These are phyloP conservation scores for Rostrohypoxylon terebratum DNA, from an alignment of 495 filamentous ascomycete genomes.

Conservation along the genomic window DNA sequence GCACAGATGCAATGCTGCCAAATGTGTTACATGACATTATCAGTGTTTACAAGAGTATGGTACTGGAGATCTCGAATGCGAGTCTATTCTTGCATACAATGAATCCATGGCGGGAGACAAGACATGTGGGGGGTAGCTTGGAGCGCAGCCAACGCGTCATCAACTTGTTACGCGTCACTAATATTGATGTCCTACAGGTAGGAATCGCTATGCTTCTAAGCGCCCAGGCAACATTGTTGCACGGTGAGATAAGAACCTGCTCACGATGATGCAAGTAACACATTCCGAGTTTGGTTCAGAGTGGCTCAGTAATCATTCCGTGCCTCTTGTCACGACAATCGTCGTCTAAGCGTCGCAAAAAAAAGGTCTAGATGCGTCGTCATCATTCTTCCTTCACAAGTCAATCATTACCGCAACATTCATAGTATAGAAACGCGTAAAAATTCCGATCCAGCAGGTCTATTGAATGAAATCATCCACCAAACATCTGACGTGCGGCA, in stretches of 20 bases:
- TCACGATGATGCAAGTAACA: conserved; percentile 6
- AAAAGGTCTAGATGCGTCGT: not conserved
- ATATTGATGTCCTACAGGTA: not conserved
- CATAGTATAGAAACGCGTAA: not conserved
- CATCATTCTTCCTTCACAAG: not conserved
- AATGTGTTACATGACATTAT: conserved; percentile 29
- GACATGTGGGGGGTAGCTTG: not conserved
- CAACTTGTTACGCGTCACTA: conserved; percentile 22
- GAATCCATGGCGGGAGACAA: not conserved
- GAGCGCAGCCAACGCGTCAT: conserved; percentile 13
- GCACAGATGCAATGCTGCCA: conserved; percentile 1
- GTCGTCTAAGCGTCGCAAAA: conserved; percentile 2
- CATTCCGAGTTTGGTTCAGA: conserved; percentile 26
- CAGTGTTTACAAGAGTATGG: not conserved
- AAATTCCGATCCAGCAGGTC: not conserved
- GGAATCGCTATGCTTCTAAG: not conserved
- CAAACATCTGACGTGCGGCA: not conserved
- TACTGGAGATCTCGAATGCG: not conserved
- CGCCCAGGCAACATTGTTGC: not conserved
- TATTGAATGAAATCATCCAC: not conserved
- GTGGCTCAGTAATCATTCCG: not conserved
- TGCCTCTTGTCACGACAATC: conserved; percentile 8
- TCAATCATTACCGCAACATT: not conserved
- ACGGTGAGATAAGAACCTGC: conserved; percentile 6
- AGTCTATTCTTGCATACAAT: not conserved